Conservation (phyloP, 2,329 filamentous ascomycete species). For the Didymellaceae sp. region DNA sequence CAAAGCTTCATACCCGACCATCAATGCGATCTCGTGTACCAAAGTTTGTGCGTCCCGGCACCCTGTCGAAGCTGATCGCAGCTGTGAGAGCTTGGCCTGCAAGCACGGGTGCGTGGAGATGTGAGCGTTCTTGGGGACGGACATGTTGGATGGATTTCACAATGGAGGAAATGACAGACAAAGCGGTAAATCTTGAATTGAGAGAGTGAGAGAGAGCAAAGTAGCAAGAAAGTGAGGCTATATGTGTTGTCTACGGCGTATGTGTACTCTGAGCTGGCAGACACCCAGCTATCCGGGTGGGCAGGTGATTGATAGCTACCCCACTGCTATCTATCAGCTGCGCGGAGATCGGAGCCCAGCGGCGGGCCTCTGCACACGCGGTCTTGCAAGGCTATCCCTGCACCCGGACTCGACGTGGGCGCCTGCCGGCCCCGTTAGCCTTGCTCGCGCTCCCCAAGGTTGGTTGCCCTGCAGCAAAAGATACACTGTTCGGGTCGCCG, state of each 20-base stretch:
- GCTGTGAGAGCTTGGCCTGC: conserved; percentile 84
- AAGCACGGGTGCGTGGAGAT: conserved; percentile 87
- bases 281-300: not conserved
- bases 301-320: conserved; percentile 20
- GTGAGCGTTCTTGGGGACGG: conserved; percentile 66
- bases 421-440: not conserved
- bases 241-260: conserved; percentile 5
- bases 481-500: not conserved
- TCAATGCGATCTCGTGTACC: conserved; percentile 83
- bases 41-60: conserved; percentile 80
- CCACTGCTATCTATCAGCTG: conserved; percentile 3
- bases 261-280: too few relatives aligned
- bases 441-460: not conserved
- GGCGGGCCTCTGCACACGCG: not conserved
- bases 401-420: not conserved
- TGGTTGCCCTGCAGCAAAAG: not conserved
- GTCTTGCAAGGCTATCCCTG: not conserved
- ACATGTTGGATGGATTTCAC: conserved; percentile 31
- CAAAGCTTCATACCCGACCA: conserved; percentile 83
- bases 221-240: not conserved
- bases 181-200: not conserved
- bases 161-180: conserved; percentile 3
- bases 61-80: conserved; percentile 74
- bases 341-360: not conserved
- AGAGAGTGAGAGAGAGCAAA: not conserved